Base-by-base conservation (phyloP, 2,329 filamentous ascomycete species). In the Penicillium sp. region DNA sequence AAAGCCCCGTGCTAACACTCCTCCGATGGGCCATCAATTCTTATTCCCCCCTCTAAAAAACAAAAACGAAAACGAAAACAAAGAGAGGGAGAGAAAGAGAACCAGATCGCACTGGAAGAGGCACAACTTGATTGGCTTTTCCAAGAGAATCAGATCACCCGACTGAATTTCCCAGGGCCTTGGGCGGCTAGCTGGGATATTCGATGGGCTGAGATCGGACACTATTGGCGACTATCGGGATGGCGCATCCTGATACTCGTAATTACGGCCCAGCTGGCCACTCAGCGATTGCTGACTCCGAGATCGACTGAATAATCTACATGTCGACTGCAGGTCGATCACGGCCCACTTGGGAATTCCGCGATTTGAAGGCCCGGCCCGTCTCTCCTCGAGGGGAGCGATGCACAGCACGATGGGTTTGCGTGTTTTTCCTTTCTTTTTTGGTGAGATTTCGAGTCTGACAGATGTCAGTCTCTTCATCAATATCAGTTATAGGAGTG, bases 171-270 rank as follows among this genome's bases (percentile, higher is more conserved):
- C 60, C 57, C 59, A 59, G 44, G 56, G 64, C 63, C 60, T 56
- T 66, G 54, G 61, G 64, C 64, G 64, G 64, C 63, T 65, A 66
- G 58, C 61, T 53, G 50, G 63, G 64, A 66, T 66, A 66, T 63
- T 65, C 58, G 58, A 53, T 59, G 60, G 44, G 56, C 39, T 55
- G 50, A 55, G 62, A 62, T 65, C 61, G 59, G 59, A 64, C 61
- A 57, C 64, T 66, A 66, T 66, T 66, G 64, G 64, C 61, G 63
- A 65, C 64, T 66, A 66, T 64, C 64, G 64, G 64, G 60, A 60
- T 60, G 60, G 64, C 57, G 64, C 63, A 63, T 61, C 57, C 55
- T 53, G 47, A 36, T 39, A 48, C 55, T 43, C 51, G 49, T 59
- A 61, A 65, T 59, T 63, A 51, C 59, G 46, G 31, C 21, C 33